Base-by-base conservation (phyloP, 1,284 basidiomycete genomes). In the Ustilago loliicola region DNA sequence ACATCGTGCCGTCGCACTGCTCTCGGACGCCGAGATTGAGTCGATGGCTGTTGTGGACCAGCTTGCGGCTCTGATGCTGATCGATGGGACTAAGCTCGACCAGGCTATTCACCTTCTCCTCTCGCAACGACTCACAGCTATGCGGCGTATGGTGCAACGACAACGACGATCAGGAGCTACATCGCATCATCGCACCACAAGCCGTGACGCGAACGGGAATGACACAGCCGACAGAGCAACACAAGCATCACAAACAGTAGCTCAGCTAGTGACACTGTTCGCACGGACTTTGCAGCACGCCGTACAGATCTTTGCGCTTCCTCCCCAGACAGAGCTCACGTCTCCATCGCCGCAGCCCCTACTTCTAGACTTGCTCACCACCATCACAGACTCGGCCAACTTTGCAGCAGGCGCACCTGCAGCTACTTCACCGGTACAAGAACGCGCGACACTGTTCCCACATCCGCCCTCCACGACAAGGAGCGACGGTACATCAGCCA, bases 241-340 rank as follows among this genome's bases (percentile, higher is more conserved):
- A n/a, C 42, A 38, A n/a, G n/a, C 55, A 10, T 68, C 69, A n/a
- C 62, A 71, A 9, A 66, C 65, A 32, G 66, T 77, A 40, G 48
- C 58, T 15, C 57, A 73, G 54, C 60, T 73, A 9, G 55, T 62
- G 21, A 72, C 36, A 0, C 66, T 77, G 17, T 72, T 66, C 29
- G 69, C 62, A 48, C 61, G 69, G 36, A 72, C 74, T 29, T 48
- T 77, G 54, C 74, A 77, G n/a, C 74, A 77, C 21, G 62, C 62
- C 32, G 29, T 66, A 1, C 74, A 77, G 51, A 51, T 72, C 38
- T 77, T 69, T 45, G 30, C 67, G 36, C 65, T 72, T 23, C 65
- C 73, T 7, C 1, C 61, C 5, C 61, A 40, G 32, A 21, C 32
- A 21, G 52, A 61, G 1, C 9, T 54, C 2, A 15, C 58, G 2